phyloP scores from a whole-genome alignment of 1,139 yeast genomes.

The Scheffersomyces stambukii region DNA sequence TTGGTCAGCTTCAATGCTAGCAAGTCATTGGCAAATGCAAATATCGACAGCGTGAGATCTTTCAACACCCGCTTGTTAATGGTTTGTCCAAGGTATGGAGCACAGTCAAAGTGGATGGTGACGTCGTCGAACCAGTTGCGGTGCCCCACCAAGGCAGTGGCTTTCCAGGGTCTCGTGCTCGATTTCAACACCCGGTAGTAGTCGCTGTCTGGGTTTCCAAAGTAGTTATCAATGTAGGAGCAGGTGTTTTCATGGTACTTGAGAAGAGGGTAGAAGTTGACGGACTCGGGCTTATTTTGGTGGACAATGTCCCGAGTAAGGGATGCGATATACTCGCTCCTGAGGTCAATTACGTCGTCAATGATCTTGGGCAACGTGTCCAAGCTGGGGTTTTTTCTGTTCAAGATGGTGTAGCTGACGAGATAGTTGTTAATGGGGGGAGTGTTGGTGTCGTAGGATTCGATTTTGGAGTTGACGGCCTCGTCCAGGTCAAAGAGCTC shows the following conservation, averaged over 20 bases:
- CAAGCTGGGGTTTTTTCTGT: slow-evolving; percentile 13
- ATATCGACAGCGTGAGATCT: slow-evolving; percentile 6
- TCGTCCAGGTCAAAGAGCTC: slow-evolving; percentile 14
- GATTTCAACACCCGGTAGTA: slow-evolving; percentile 16
- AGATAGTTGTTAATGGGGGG: slow-evolving; percentile 33
- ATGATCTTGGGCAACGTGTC: no score
- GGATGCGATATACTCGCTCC: slow-evolving; percentile 17
- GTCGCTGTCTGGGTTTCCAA: slow-evolving; percentile 18
- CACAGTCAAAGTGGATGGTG: slow-evolving; percentile 10
- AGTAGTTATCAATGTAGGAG: slow-evolving; percentile 21
- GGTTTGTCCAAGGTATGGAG: neutral
- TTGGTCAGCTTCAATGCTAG: slow-evolving; percentile 5
- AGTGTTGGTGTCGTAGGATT: slow-evolving; percentile 17
- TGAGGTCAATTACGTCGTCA: slow-evolving; percentile 18
- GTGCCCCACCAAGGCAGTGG: slow-evolving; percentile 25
- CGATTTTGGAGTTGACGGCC: slow-evolving; percentile 6
- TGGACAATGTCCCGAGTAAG: slow-evolving; percentile 11
- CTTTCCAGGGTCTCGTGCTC: slow-evolving; percentile 25
- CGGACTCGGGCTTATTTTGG: slow-evolving; percentile 5
- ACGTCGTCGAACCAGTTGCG: slow-evolving; percentile 25
- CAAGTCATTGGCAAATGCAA: slow-evolving; percentile 7
- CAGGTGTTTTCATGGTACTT: slow-evolving; percentile 35
- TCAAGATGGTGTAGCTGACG: slow-evolving; percentile 29
- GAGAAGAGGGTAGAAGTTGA: slow-evolving; percentile 26
- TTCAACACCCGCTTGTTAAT: neutral